phyloP scores from a whole-genome alignment of 768 basidiomycete genomes.

The Tricholomella constricta region DNA sequence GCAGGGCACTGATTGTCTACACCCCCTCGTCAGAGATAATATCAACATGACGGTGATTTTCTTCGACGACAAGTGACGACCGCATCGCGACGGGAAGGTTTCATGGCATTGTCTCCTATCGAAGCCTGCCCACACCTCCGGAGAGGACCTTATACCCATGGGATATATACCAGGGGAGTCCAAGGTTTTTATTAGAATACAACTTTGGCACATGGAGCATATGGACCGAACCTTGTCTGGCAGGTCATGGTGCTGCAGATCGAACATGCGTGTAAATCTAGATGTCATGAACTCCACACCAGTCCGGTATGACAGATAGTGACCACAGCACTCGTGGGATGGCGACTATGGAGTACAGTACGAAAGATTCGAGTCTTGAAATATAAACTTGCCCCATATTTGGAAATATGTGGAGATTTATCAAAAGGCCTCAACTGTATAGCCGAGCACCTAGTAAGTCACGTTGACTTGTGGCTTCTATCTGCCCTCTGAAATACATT shows the following conservation, averaged over 20 bases:
- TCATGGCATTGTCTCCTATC: background rate
- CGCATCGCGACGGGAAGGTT: background rate
- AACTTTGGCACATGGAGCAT: background rate
- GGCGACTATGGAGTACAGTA: background rate
- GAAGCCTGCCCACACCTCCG: background rate
- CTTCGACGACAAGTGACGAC: constrained; percentile 8
- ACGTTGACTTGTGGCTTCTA: too few species aligned
- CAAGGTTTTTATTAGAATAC: background rate
- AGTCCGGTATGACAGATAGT: background rate
- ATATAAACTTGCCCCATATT: too few species aligned
- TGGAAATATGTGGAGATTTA: background rate
- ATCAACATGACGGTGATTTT: constrained; percentile 12
- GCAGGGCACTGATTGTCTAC: background rate
- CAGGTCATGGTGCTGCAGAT: background rate
- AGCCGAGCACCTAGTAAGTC: background rate
- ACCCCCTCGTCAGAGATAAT: constrained; percentile 3
- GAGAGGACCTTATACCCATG: background rate
- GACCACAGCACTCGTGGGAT: background rate
- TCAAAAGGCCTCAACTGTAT: background rate
- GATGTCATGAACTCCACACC: background rate
- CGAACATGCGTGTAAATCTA: background rate
- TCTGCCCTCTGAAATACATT: too few species aligned
- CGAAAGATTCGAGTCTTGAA: too few species aligned
- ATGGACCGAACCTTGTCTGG: constrained; percentile 7
- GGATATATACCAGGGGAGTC: background rate